Percentiles rank a stretch among this genome's conserved stretches.
Evolutionary conservation across 768 basidiomycete species (phyloP).

Genomic region (Trametes cubensis): DNA sequence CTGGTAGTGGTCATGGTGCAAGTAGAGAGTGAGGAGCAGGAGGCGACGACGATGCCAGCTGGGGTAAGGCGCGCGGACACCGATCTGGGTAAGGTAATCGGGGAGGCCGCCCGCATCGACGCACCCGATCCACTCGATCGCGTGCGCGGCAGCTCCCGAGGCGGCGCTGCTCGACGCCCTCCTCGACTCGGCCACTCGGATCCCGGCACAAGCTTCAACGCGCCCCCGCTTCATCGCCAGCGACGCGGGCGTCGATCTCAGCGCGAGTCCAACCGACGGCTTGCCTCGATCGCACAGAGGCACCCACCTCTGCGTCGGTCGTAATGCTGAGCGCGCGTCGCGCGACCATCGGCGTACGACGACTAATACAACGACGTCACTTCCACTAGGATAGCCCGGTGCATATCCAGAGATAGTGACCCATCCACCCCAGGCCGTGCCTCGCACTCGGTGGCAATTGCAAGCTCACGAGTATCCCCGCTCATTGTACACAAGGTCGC

Average conservation of each 20-base stretch:
- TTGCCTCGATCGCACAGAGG: constrained; percentile 5
- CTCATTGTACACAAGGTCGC: no score
- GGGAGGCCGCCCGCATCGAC: constrained; percentile 16
- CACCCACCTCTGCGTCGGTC: constrained; percentile 8
- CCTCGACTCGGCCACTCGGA: background rate
- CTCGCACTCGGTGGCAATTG: no score
- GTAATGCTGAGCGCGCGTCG: constrained; percentile 9
- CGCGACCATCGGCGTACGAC: constrained; percentile 15
- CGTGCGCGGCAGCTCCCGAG: constrained; percentile 14
- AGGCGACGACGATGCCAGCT: constrained; percentile 18
- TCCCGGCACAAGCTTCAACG: no score
- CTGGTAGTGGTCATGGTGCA: constrained; percentile 5
- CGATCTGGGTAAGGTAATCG: constrained; percentile 7
- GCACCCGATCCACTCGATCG: constrained; percentile 23
- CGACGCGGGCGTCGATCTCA: constrained; percentile 8
- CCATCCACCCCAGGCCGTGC: no score
- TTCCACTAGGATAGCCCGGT: no score
- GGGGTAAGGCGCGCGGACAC: background rate
- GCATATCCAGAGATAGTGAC: no score
- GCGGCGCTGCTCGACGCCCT: constrained; percentile 1
- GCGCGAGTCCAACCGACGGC: constrained; percentile 4
- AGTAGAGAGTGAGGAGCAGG: background rate
- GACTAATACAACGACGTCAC: no score
- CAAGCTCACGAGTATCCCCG: no score
- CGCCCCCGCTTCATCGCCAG: no score